phyloP scores from a whole-genome alignment of 441 rosid species.

The Populus trichocarpa region DNA sequence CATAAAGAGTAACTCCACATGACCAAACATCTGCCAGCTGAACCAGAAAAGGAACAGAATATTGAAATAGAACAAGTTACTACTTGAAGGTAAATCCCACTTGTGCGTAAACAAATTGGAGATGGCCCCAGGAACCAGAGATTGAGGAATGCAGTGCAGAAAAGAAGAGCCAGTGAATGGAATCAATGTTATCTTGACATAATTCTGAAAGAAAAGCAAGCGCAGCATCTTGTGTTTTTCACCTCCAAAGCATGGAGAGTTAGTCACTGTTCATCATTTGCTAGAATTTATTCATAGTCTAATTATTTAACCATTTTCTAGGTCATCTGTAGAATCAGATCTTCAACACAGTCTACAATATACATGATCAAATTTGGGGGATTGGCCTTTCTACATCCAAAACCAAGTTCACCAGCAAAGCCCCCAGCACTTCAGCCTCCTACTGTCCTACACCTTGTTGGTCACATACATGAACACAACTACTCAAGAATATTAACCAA shows the following conservation, averaged over 20 bases:
- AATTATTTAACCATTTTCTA: too few species aligned
- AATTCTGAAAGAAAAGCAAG: not conserved
- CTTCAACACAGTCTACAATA: not conserved
- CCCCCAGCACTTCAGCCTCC: not conserved
- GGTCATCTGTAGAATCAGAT: not conserved
- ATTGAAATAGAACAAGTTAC: too few species aligned
- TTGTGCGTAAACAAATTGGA: not conserved
- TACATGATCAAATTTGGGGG: not conserved
- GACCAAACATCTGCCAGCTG: slow-evolving; percentile 98
- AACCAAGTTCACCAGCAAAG: not conserved
- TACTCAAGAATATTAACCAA: not conserved
- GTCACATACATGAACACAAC: not conserved
- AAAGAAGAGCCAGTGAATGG: not conserved
- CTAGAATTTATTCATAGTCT: not conserved
- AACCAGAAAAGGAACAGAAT: not conserved
- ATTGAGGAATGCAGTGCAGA: not conserved
- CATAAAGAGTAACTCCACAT: slow-evolving; percentile 92
- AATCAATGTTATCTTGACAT: not conserved
- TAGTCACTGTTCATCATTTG: not conserved
- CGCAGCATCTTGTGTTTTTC: not conserved
- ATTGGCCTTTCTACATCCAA: not conserved
- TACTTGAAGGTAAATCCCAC: too few species aligned
- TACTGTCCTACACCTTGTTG: not conserved
- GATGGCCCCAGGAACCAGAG: not conserved
- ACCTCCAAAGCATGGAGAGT: not conserved